These are phyloP conservation scores for Venustampulla echinocandica DNA, from an alignment of 495 filamentous ascomycete genomes.

Conservation along the genomic window DNA sequence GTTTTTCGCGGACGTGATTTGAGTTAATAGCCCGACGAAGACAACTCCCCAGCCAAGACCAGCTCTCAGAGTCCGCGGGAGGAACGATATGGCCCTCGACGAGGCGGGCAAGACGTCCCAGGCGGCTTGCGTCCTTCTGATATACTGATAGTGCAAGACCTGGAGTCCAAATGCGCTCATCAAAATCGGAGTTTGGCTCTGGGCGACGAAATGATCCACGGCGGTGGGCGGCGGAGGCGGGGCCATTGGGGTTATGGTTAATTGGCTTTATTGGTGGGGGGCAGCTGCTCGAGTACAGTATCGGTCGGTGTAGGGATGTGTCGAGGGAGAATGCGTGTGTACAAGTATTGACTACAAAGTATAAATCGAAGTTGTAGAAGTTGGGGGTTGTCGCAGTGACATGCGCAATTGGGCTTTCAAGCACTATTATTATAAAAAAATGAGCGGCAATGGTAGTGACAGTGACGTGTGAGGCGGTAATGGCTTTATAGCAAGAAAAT, in stretches of 20 bases:
- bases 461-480: too few species aligned
- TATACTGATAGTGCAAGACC: slow-evolving; percentile 19
- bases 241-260: slow-evolving; percentile 9
- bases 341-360: too few species aligned
- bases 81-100: background rate
- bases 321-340: too few species aligned
- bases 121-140: slow-evolving; percentile 10
- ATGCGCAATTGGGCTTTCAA: too few species aligned
- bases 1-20: slow-evolving; percentile 17
- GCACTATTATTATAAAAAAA: too few species aligned
- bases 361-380: too few species aligned
- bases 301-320: too few species aligned
- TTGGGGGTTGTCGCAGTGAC: too few species aligned
- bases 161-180: slow-evolving; percentile 16
- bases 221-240: slow-evolving; percentile 12
- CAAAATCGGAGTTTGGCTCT: slow-evolving; percentile 17
- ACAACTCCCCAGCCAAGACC: slow-evolving; percentile 20
- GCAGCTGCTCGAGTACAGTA: too few species aligned
- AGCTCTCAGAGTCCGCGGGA: slow-evolving; percentile 16
- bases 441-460: too few species aligned
- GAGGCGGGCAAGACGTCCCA: slow-evolving; percentile 1
- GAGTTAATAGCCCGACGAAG: slow-evolving; percentile 16
- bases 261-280: background rate
- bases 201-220: slow-evolving; percentile 18
- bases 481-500: background rate